Base-by-base conservation (phyloP, 2,329 filamentous ascomycete genomes). In the Lecanicillium sp. region DNA sequence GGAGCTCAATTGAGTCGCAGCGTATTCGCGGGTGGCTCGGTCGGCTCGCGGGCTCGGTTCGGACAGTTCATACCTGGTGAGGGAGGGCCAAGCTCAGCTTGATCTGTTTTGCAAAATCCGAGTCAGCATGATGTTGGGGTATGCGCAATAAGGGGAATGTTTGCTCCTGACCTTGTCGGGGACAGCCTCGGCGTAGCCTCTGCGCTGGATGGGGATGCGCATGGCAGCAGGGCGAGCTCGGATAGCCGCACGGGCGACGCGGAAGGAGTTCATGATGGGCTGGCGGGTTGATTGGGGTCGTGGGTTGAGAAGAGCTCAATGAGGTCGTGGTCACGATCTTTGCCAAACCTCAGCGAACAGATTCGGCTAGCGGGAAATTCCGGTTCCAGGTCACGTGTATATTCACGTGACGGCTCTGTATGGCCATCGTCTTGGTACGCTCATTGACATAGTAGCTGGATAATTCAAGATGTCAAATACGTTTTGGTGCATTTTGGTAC, bases 41-140 rank as follows among this genome's bases (percentile, higher is more conserved):
- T 35, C 36, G 22, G 22, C 11, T 7, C 22, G 22, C 22, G 49
- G 42, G 44, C 44, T 44, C 47, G 40, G 14, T 31, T 29, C 29
- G 28, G 12, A 33, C 12, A 25, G 44, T 36, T 44, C 85, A 69
- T 87, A 97, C 92, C 88, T 96, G 86, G 73, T 97, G 90, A 72
- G 92, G 92, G 57, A 98, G 85, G 65, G 86, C 81, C 73, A 98
- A 77, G 76, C 87, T 95, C 73, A 98, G 82, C 82, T 94, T 94
- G 78, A 98, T 94, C 79, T 82, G 54, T 44, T 32, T 18, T 27
- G 35, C 20, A 19, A 35, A 14, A 29, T 42, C 36, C 39, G 42
- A 29, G 47, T 59, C 50, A 58, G 55, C 47, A 46, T 39, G 41
- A 33, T 33, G 17, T 29, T 41, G 31, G 36, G 17, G 19, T 27